phyloP scores from a whole-genome alignment of 2,329 filamentous ascomycete genomes.

The Monilinia fructigena region DNA sequence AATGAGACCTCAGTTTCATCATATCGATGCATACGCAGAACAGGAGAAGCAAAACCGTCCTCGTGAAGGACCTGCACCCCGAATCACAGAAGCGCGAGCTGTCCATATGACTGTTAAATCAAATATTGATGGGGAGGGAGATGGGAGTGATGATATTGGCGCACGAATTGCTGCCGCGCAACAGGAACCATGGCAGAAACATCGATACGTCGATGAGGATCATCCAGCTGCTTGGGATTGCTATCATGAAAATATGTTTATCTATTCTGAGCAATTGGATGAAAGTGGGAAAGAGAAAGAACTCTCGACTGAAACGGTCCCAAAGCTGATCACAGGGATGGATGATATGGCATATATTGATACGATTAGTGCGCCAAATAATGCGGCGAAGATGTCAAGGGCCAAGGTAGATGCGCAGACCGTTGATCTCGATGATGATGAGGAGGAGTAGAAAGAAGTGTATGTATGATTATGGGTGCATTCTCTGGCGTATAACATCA shows the following conservation, averaged over 20 bases:
- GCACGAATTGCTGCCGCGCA: conserved; percentile 75
- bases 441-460: conserved; percentile 18
- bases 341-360: conserved; percentile 61
- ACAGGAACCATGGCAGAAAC: conserved; percentile 75
- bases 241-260: conserved; percentile 71
- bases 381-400: conserved; percentile 36
- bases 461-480: conserved; percentile 23
- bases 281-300: conserved; percentile 26
- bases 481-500: conserved; percentile 31
- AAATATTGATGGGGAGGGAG: conserved; percentile 63
- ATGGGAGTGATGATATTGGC: conserved; percentile 69
- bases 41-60: conserved; percentile 49
- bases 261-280: conserved; percentile 25
- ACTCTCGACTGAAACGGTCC: conserved; percentile 30
- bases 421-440: conserved; percentile 13
- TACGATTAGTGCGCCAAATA: conserved; percentile 55
- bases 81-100: conserved; percentile 60
- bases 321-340: conserved; percentile 52
- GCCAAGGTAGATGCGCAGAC: conserved; percentile 33
- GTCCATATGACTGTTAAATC: conserved; percentile 88
- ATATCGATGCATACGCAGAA: conserved; percentile 82
- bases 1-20: conserved; percentile 87
- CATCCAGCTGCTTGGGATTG: conserved; percentile 71
- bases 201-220: conserved; percentile 82
- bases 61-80: conserved; percentile 38